Percentiles rank a stretch among this genome's conserved stretches.
phyloP scores from a whole-genome alignment of 306 rosid species.

The Malus sylvestris region DNA sequence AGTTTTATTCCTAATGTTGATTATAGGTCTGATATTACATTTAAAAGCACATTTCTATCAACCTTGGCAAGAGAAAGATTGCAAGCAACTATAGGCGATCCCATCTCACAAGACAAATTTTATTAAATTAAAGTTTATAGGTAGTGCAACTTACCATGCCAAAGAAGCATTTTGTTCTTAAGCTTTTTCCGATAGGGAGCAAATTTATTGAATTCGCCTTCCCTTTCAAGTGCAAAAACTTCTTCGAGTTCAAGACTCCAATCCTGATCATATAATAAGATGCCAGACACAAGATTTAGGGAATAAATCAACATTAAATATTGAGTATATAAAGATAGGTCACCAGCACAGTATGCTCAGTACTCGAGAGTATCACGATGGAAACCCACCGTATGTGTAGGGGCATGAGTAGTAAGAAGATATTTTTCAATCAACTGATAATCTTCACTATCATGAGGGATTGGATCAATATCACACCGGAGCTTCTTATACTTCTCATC shows the following conservation, averaged over 20 bases:
- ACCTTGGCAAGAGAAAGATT: not conserved
- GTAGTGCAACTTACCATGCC: constrained; percentile 74
- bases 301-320: not conserved
- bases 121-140: not conserved
- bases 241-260: constrained; percentile 97
- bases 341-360: not conserved
- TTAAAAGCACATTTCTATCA: not conserved
- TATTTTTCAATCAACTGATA: constrained; percentile 68
- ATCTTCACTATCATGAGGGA: constrained; percentile 82
- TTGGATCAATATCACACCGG: constrained; percentile 62
- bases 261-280: constrained; percentile 47
- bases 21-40: not conserved
- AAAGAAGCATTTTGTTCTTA: constrained; percentile 86
- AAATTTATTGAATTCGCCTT: constrained; percentile 73
- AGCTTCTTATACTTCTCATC: constrained; percentile 92
- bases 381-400: constrained; percentile 77
- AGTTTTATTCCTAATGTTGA: constrained; percentile 8
- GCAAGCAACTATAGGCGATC: not conserved
- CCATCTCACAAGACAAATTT: not conserved
- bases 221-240: constrained; percentile 84
- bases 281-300: constrained; percentile 5
- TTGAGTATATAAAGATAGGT: not conserved
- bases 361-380: not conserved
- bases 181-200: constrained; percentile 55
- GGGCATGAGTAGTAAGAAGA: constrained; percentile 88